Evolutionary conservation across 169 alveolate genomes (phyloP).

Genomic region (Theileria equi): DNA sequence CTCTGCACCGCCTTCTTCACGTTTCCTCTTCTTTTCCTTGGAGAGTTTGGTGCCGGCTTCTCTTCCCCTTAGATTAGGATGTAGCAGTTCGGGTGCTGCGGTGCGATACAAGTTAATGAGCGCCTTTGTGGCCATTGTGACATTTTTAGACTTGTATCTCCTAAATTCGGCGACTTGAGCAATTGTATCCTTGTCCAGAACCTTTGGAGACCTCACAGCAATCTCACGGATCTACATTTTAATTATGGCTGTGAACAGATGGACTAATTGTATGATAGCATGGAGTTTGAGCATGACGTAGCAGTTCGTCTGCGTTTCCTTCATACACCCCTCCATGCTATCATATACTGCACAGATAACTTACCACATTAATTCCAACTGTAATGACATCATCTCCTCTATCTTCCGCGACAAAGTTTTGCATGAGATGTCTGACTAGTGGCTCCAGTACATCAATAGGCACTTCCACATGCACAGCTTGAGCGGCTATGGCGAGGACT

Average conservation of each 20-base stretch:
- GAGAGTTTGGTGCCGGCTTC: conserved; percentile 49
- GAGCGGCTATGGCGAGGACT: conserved; percentile 83
- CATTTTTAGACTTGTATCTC: conserved; percentile 76
- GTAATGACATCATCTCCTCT: conserved; percentile 48
- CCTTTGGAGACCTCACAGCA: conserved; percentile 79
- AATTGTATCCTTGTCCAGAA: conserved; percentile 72
- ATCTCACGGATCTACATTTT: conserved; percentile 80
- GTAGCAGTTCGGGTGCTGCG: conserved; percentile 75
- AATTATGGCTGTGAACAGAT: not conserved
- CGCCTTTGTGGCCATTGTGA: conserved; percentile 81
- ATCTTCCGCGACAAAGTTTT: conserved; percentile 49
- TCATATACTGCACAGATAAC: not conserved
- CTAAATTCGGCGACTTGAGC: conserved; percentile 75
- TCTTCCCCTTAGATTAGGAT: conserved; percentile 74
- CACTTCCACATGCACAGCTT: conserved; percentile 82
- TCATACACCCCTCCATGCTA: not conserved
- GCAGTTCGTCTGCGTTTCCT: not conserved
- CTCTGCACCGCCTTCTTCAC: conserved; percentile 4
- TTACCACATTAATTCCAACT: conserved; percentile 52
- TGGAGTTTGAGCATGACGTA: not conserved
- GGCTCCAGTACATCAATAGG: conserved; percentile 84
- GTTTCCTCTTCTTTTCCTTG: conserved; percentile 1
- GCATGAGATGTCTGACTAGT: conserved; percentile 45
- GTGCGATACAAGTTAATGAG: conserved; percentile 83
- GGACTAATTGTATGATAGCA: not conserved